These are phyloP conservation scores for Epichloe baconii DNA, from an alignment of 2,329 filamentous ascomycete genomes.

Conservation along the genomic window DNA sequence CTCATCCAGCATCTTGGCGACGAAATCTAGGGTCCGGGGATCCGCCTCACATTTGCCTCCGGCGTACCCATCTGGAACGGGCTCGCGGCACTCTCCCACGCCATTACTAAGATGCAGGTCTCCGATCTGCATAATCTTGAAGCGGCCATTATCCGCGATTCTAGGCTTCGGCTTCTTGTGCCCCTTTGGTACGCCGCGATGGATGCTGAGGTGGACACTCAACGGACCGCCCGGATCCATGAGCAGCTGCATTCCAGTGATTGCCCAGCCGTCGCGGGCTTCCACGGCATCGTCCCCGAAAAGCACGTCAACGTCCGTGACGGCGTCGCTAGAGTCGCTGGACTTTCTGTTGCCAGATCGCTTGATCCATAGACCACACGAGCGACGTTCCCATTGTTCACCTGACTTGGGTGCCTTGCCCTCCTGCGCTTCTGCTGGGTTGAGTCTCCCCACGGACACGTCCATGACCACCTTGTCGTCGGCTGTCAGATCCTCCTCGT, in stretches of 20 bases:
- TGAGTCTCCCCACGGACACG: constrained; percentile 57
- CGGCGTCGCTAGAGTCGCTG: constrained; percentile 58
- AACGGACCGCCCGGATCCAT: constrained; percentile 50
- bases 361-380: constrained; percentile 71
- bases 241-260: constrained; percentile 61
- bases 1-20: constrained; percentile 70
- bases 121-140: constrained; percentile 95
- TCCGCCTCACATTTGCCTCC: constrained; percentile 82
- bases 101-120: constrained; percentile 91
- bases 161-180: constrained; percentile 58
- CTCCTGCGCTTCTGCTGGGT: constrained; percentile 36
- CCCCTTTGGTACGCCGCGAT: constrained; percentile 54
- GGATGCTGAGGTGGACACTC: constrained; percentile 64
- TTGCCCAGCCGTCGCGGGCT: constrained; percentile 71
- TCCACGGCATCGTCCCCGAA: constrained; percentile 89
- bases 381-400: constrained; percentile 64
- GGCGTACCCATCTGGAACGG: constrained; percentile 60
- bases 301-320: constrained; percentile 75
- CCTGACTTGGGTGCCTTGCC: constrained; percentile 20
- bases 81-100: constrained; percentile 70
- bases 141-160: constrained; percentile 78
- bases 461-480: constrained; percentile 72
- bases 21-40: constrained; percentile 79
- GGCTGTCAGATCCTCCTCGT: constrained; percentile 65
- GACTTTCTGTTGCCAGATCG: constrained; percentile 58